These are phyloP conservation scores for Naganishia antarctica DNA, from an alignment of 768 basidiomycete genomes.

Conservation along the genomic window DNA sequence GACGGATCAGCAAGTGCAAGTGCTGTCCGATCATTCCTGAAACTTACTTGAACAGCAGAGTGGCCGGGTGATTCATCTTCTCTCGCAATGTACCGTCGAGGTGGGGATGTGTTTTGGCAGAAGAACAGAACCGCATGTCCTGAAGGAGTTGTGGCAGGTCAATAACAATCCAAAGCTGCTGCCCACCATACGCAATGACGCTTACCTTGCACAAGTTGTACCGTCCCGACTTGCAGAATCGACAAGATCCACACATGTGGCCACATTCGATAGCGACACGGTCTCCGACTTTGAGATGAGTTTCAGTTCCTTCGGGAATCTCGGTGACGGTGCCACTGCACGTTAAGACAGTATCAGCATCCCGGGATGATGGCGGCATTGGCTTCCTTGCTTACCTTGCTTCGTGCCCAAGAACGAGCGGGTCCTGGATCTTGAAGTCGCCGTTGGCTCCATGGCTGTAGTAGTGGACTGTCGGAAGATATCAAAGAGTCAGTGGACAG, in stretches of 20 bases:
- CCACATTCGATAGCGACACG: constrained; percentile 48
- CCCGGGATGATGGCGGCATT: no score
- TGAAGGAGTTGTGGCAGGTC: no score
- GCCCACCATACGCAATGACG: no score
- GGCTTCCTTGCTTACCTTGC: constrained; percentile 23
- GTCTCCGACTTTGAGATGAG: constrained; percentile 47
- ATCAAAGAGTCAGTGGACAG: no score
- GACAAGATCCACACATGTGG: constrained; percentile 52
- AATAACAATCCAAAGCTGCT: no score
- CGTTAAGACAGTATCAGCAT: no score
- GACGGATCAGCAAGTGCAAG: background rate
- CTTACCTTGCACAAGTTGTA: constrained; percentile 89
- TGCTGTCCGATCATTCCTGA: no score
- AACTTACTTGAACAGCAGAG: constrained; percentile 82
- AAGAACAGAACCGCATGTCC: constrained; percentile 73
- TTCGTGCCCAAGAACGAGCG: constrained; percentile 90
- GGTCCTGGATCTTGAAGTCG: constrained; percentile 77
- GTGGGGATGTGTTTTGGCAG: constrained; percentile 87
- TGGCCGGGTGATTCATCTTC: constrained; percentile 80
- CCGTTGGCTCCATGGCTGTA: constrained; percentile 84
- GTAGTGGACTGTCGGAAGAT: constrained; percentile 71
- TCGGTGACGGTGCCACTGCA: constrained; percentile 16
- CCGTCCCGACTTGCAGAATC: constrained; percentile 56
- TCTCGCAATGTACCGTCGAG: constrained; percentile 85
- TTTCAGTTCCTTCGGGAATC: background rate